Conservation (phyloP, 2,329 filamentous ascomycete species). For the Aspergillus fructus region DNA sequence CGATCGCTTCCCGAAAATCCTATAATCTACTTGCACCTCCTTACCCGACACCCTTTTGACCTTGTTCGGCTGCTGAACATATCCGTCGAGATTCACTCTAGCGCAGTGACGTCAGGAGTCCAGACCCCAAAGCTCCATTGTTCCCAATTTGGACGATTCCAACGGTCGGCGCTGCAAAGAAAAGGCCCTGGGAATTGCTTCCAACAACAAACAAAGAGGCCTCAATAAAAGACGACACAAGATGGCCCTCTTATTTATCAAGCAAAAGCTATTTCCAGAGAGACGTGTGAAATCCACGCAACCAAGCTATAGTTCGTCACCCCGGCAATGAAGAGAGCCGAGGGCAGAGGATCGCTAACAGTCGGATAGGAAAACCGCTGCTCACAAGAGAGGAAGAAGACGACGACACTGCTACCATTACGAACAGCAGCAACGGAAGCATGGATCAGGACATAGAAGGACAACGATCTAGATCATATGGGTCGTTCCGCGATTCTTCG, state of each 20-base stretch:
- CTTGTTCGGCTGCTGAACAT: background rate
- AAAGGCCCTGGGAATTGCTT: background rate
- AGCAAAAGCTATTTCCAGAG: conserved; percentile 37
- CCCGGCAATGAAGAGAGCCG: conserved; percentile 4
- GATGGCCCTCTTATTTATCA: conserved; percentile 42
- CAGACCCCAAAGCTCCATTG: background rate
- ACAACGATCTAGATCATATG: conserved; percentile 33
- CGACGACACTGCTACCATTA: conserved; percentile 16
- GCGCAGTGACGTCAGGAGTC: conserved; percentile 1
- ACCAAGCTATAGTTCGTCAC: conserved; percentile 16
- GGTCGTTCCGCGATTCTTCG: conserved; percentile 30
- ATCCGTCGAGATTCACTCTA: background rate
- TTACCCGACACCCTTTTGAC: background rate
- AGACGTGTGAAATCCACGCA: conserved; percentile 11
- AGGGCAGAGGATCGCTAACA: conserved; percentile 1
- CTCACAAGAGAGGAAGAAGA: conserved; percentile 23
- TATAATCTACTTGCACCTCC: background rate
- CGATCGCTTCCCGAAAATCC: background rate
- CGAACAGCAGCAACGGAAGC: conserved; percentile 23
- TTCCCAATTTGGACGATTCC: background rate
- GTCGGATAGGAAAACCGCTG: conserved; percentile 31
- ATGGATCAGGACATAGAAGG: conserved; percentile 33
- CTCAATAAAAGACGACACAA: background rate
- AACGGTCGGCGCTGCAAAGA: background rate
- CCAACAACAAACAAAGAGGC: background rate